Percentiles rank a stretch among this genome's conserved stretches.
phyloP scores from a whole-genome alignment of 1,284 basidiomycete species.

The Phaffia rhodozyma region DNA sequence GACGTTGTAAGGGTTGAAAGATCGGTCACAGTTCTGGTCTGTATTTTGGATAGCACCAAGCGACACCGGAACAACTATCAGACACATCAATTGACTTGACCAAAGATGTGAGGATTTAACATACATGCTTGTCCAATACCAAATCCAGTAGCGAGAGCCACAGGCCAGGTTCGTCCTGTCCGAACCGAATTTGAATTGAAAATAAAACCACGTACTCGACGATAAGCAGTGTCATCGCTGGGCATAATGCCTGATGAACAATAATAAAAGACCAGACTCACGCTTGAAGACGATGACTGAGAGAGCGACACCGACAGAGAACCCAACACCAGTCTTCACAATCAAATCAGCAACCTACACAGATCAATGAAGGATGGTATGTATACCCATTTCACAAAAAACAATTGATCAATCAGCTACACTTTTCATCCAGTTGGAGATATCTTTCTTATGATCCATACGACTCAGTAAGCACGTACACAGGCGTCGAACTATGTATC shows the following conservation, averaged over 20 bases:
- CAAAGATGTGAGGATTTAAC: neutral
- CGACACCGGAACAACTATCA: neutral
- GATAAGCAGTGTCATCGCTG: neutral
- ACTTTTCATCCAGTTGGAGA: slow-evolving; percentile 21
- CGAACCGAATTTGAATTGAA: slow-evolving; percentile 16
- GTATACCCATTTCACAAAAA: slow-evolving; percentile 65
- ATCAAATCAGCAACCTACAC: slow-evolving; percentile 39
- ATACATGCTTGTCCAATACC: slow-evolving; percentile 42
- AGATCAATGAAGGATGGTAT: neutral
- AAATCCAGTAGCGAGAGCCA: slow-evolving; percentile 83
- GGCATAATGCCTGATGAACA: neutral
- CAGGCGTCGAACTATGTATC: slow-evolving; percentile 68
- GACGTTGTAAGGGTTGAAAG: slow-evolving; percentile 86
- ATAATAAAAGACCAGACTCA: slow-evolving; percentile 42
- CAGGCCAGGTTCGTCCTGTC: slow-evolving; percentile 90
- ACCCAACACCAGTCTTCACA: slow-evolving; percentile 73
- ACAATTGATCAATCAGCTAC: slow-evolving; percentile 43
- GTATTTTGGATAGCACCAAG: slow-evolving; percentile 3
- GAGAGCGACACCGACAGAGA: slow-evolving; percentile 83
- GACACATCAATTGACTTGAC: neutral
- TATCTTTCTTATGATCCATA: neutral
- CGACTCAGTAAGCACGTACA: slow-evolving; percentile 45
- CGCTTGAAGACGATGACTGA: slow-evolving; percentile 91
- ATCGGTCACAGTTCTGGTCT: slow-evolving; percentile 66
- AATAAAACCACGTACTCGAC: slow-evolving; percentile 10